phyloP scores from a whole-genome alignment of 305 asterid genomes.

The Rubia balearica region DNA sequence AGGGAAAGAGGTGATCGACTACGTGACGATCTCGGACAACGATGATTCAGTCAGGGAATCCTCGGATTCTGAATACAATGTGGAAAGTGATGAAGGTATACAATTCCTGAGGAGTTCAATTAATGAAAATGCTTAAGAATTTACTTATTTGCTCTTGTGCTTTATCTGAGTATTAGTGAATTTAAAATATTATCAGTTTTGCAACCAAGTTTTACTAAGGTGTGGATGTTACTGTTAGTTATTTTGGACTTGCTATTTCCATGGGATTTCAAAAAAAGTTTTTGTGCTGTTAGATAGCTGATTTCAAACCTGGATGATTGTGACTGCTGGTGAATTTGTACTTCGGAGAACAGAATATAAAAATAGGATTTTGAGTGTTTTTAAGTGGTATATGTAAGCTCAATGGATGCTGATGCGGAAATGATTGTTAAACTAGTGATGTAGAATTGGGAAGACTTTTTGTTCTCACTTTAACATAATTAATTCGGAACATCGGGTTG shows the following conservation, averaged over 20 bases:
- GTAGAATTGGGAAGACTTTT: background rate
- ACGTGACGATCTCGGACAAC: constrained; percentile 27
- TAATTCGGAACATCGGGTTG: background rate
- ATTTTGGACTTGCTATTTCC: background rate
- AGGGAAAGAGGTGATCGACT: constrained; percentile 36
- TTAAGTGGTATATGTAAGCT: background rate
- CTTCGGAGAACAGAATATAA: background rate
- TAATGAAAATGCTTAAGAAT: no score
- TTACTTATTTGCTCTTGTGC: background rate
- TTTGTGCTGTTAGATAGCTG: background rate
- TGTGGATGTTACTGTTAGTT: background rate
- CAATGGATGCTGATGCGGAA: background rate
- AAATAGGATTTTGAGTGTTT: background rate
- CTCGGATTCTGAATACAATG: constrained; percentile 43
- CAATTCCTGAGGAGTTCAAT: background rate
- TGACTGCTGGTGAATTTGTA: background rate
- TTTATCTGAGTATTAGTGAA: background rate
- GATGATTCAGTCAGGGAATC: constrained; percentile 12
- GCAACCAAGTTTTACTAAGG: background rate
- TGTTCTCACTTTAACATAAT: background rate
- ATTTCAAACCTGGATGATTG: background rate
- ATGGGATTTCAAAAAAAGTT: no score
- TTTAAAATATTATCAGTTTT: background rate
- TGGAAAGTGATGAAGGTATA: constrained; percentile 38
- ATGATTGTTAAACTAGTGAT: background rate